Evolutionary conservation across 768 basidiomycete species (phyloP), one percentile per base, ranked within the genome.

Genomic region (Lactifluus echinatus): DNA sequence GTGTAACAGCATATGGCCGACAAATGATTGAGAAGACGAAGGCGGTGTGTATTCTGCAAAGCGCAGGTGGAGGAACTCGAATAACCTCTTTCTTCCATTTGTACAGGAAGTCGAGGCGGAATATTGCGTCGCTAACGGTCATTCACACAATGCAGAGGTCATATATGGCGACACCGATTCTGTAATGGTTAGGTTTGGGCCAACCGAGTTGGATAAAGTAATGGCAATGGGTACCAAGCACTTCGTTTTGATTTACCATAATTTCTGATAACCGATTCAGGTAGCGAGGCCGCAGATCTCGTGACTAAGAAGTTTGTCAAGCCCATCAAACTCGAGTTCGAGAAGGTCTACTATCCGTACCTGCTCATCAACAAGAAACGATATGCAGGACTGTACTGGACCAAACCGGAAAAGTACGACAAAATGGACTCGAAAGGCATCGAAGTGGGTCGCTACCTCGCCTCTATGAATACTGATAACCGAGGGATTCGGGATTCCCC

Each of bases 371-470:
- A 77, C 78, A 99, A 99, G 74, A 99, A 99, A 73, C 85, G 96
- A 44, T 99, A 99, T 71, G 96, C 96, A 2, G 96, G 96, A 6
- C 73, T 98, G 56, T 98, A 99, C 68, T 99, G 96, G 96, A 98
- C 96, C 1, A 85, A 82, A 62, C 75, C 86, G 12, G 94, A 97
- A 40, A 96, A 93, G 68, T 95, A 89, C 64, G 96, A 99, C 71
- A 98, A 98, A 74, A 98, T 98, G 96, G 96, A 99, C 65, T 88
- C 95, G 2, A 99, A 99, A 74, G 96, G 96, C 67, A 98, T 99
- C 56, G 96, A 99, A 81, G 94, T 93, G 53, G 2, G 81, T 33
- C 36, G 51, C 28, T 7, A 33, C 2, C 15, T 28, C 15, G 14
- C 10, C 29, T 15, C 66, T 31, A 34, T 10, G 11, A 28, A 28